Percentiles rank a stretch among this genome's conserved stretches.
Evolutionary conservation across 345 rosid species (phyloP).

Genomic region (Euphorbia lathyris): DNA sequence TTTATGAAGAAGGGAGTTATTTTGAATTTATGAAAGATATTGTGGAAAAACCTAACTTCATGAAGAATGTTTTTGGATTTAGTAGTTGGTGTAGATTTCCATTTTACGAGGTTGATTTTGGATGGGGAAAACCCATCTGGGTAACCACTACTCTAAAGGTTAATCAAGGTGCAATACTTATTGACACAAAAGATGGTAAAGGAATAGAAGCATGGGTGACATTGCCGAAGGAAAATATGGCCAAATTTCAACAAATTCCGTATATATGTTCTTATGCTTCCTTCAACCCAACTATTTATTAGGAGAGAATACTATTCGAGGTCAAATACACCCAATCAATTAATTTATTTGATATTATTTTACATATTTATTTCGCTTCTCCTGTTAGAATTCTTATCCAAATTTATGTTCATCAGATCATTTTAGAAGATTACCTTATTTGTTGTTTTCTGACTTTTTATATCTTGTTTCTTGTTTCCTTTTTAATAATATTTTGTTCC

Average conservation of each 20-base stretch:
- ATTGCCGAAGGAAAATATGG: constrained; percentile 22
- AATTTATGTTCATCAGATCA: no score
- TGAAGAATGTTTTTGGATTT: constrained; percentile 7
- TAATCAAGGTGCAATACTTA: constrained; percentile 9
- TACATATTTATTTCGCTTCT: no score
- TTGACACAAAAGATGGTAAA: constrained; percentile 17
- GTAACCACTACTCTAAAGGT: constrained; percentile 6
- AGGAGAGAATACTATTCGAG: no score
- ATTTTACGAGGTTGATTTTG: constrained; percentile 28
- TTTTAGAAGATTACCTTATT: no score
- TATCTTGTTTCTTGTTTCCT: no score
- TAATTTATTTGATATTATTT: no score
- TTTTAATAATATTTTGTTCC: no score
- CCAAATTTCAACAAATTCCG: constrained; percentile 17
- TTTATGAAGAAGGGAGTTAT: constrained; percentile 14
- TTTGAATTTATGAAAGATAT: background rate
- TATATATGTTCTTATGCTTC: constrained; percentile 23
- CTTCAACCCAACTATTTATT: background rate
- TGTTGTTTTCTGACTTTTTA: no score
- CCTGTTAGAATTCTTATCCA: no score
- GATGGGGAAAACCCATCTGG: constrained; percentile 35
- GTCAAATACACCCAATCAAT: no score
- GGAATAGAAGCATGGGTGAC: constrained; percentile 37
- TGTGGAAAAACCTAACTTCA: background rate
- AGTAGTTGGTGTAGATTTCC: constrained; percentile 29